Base-by-base conservation (phyloP, 2,329 filamentous ascomycete species). In the Dothistroma pini region DNA sequence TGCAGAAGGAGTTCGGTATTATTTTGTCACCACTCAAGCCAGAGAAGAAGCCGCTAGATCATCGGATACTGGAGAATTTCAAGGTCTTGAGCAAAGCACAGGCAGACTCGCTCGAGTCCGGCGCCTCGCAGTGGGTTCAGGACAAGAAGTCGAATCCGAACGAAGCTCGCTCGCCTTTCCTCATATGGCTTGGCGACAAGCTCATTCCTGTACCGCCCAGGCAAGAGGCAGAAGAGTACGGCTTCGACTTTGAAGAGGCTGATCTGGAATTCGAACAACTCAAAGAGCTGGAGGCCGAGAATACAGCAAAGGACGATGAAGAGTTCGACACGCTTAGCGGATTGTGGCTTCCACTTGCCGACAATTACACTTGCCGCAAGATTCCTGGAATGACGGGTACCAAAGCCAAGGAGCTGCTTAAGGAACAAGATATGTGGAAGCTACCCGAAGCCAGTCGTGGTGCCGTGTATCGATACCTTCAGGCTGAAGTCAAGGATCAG, bases 381-480 rank as follows among this genome's bases (percentile, higher is more conserved):
- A 54, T 60, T 14, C 63, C 65, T 5, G 67, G 67, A 14, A 59
- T 72, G 21, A 31, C 16, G 11, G 69, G 74, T 55, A 56, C 70
- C 31, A 67, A 77, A 54, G 68, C 80, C 41, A 61, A 76, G 56
- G 64, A 76, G 50, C 67, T 77, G 35, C 66, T 81, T 48, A 67
- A 76, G 55, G 72, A 74, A 22, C 54, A 78, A 0, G 81, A 93
- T 66, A 73, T 93, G 16, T 90, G 84, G 75, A 78, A 81, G 0
- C 83, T 93, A 11, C 79, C 81, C 0, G 67, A 75, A 0, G 72
- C 76, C 2, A 73, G 81, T 19, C 85, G 91, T 6, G 87, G 87
- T 0, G 77, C 80, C 0, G 78, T 93, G 0, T 96, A 93, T 73
- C 82, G 84, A 49, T 77, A 84, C 58, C 81, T 93, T 58, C 84